These are phyloP conservation scores for Daldinia grandis DNA, from an alignment of 495 filamentous ascomycete species.

Conservation along the genomic window DNA sequence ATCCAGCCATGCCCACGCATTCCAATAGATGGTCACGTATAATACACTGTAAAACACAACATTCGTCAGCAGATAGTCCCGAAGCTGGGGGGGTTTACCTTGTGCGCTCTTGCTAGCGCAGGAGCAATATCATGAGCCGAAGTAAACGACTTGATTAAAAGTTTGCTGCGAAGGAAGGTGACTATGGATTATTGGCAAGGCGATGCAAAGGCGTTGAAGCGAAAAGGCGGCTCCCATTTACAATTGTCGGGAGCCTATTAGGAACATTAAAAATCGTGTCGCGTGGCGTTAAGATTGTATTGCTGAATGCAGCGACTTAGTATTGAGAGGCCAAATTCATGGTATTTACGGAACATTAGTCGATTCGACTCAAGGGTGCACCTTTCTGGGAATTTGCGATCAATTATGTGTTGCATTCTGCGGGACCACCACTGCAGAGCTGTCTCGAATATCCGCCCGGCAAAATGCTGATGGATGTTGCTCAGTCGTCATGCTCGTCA, in stretches of 20 bases:
- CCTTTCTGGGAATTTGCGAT: conserved; percentile 51
- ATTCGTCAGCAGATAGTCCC: conserved; percentile 21
- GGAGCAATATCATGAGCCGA: conserved; percentile 4
- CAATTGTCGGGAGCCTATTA: conserved; percentile 39
- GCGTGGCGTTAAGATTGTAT: conserved; percentile 37
- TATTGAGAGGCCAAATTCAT: conserved; percentile 41
- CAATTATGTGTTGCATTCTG: conserved; percentile 52
- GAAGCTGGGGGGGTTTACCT: conserved; percentile 27
- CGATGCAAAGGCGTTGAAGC: conserved; percentile 29
- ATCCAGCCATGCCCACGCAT: conserved; percentile 15
- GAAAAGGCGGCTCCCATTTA: conserved; percentile 35
- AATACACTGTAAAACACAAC: conserved; percentile 28
- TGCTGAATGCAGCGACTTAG: conserved; percentile 44
- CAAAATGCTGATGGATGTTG: conserved; percentile 49
- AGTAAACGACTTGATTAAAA: conserved; percentile 6
- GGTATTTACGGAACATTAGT: conserved; percentile 48
- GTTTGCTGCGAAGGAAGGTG: conserved; percentile 14
- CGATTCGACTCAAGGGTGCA: conserved; percentile 49
- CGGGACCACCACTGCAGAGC: conserved; percentile 47
- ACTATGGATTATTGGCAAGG: conserved; percentile 16
- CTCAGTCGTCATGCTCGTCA: conserved; percentile 48
- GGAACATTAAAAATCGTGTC: conserved; percentile 42
- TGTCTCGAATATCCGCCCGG: conserved; percentile 49
- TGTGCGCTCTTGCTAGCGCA: conserved; percentile 9
- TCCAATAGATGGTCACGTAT: conserved; percentile 7